Evolutionary conservation across 2,329 filamentous ascomycete species (phyloP), one percentile per base, ranked within the genome.

Genomic region (Exserohilum turcica): DNA sequence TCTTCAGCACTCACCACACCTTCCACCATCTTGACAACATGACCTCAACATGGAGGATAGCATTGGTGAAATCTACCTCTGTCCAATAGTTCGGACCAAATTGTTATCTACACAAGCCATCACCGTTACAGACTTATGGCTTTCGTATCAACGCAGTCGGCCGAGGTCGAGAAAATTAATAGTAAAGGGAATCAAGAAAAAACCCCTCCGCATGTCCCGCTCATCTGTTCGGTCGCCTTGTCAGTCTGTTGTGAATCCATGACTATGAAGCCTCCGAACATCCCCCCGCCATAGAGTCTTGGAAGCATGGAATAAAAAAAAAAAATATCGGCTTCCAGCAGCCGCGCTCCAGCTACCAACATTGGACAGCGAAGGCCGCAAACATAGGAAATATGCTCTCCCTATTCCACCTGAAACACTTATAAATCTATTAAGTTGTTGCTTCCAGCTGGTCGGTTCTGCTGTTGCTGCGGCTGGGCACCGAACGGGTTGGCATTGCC

Each of bases 371-470:
- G 31, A 56, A 61, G 29, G 54, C 65, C 52, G 60, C 54, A 60
- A 54, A 48, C 61, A 65, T 49, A 46, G n/a, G 45, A 16, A 37
- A 42, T 36, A 6, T 15, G 44, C 38, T 37, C 27, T 18, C 27
- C 48, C 15, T 40, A 37, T 24, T 19, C 15, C 15, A 5, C 9
- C 28, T 6, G 33, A n/a, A 21, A 15, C 43, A 32, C 48, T 57
- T 59, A 85, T 65, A 87, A 72, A 72, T 87, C 85, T 70, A 87
- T 87, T 76, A 87, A 70, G 68, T 84, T 87, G 48, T 82, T 82
- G 52, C 78, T 74, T 46, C 78, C 78, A 54, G 77, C 75, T 49
- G 77, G 77, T 56, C 76, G 77, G 48, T 76, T 50, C 39, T 50
- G 46, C 48, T 45, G 52, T 31, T 43, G 74, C 48, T 57, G 59